Evolutionary conservation across 2,329 filamentous ascomycete species (phyloP).

Genomic region (Ilyonectria sp.): DNA sequence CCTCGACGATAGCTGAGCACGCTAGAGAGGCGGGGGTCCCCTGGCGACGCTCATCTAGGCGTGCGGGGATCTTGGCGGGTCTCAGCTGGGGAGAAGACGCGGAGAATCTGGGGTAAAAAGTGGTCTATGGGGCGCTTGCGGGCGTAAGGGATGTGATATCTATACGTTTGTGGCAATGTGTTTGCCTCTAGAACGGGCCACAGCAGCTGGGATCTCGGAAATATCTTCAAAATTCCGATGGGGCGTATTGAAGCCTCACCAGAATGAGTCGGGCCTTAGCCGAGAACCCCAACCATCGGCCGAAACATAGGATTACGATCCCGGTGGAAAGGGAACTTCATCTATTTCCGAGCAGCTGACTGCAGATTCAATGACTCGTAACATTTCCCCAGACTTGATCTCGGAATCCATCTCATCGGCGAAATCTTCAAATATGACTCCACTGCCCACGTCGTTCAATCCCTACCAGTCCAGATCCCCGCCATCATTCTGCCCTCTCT

Average conservation of each 20-base stretch:
- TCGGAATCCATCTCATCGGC: not conserved
- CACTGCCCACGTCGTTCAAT: not conserved
- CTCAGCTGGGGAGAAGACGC: not conserved
- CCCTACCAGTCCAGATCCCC: not conserved
- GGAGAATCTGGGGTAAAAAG: conserved; percentile 23
- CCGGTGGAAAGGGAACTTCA: not conserved
- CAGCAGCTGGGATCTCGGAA: not conserved
- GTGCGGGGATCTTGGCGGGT: not conserved
- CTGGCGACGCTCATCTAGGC: not conserved
- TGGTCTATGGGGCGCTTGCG: not conserved
- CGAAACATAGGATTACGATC: not conserved
- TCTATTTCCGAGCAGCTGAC: not conserved
- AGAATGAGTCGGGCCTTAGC: not conserved
- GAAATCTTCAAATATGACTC: not conserved
- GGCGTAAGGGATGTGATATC: not conserved
- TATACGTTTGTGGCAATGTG: not conserved
- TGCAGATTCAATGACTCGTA: not conserved
- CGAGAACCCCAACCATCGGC: not conserved
- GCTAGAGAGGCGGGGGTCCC: not conserved
- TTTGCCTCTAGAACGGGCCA: not conserved
- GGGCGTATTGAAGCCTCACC: not conserved
- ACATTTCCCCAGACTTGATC: not conserved
- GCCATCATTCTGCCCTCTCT: not conserved
- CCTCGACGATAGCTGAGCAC: not conserved
- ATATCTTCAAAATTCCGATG: not conserved